Percentiles rank a stretch among this genome's conserved stretches.
These are phyloP conservation scores for Fusarium incarnatum DNA, from an alignment of 2,329 filamentous ascomycete species.

Conservation along the genomic window DNA sequence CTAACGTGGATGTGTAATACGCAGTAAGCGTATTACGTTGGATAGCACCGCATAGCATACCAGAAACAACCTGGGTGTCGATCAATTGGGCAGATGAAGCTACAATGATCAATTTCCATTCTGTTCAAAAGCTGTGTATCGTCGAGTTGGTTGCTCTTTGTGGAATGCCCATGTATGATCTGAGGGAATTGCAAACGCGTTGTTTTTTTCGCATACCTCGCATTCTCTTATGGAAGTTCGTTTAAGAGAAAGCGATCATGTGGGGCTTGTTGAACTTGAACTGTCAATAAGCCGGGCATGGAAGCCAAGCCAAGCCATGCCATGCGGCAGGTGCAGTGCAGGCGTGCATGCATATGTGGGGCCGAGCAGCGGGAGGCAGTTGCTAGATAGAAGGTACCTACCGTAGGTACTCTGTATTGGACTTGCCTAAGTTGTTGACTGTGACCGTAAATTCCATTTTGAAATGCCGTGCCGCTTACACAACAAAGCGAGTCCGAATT, in stretches of 20 bases:
- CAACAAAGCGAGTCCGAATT: not conserved
- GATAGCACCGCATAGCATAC: slow-evolving; percentile 3
- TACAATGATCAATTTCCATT: not conserved
- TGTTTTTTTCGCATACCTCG: slow-evolving; percentile 32
- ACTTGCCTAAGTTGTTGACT: not conserved
- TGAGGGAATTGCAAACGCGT: slow-evolving; percentile 1
- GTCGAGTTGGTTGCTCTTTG: not conserved
- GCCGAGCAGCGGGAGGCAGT: slow-evolving; percentile 28
- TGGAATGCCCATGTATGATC: not conserved
- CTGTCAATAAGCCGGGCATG: slow-evolving; percentile 8
- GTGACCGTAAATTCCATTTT: not conserved
- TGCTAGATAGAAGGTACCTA: not conserved
- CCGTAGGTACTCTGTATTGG: not conserved
- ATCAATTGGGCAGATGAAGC: slow-evolving; percentile 5
- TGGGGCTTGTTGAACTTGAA: not conserved
- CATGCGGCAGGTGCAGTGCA: slow-evolving; percentile 22
- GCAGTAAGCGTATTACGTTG: slow-evolving; percentile 18
- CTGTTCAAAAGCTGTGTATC: not conserved
- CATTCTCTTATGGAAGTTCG: slow-evolving; percentile 6
- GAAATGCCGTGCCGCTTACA: slow-evolving; percentile 24
- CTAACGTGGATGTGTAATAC: not conserved
- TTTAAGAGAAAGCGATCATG: not conserved
- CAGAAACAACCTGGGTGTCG: slow-evolving; percentile 1
- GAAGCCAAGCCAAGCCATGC: not conserved
- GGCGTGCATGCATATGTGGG: slow-evolving; percentile 27